A percentile compares a stretch with the other conserved stretches of the same genome.
These are phyloP conservation scores for Mollisia scopiformis DNA, from an alignment of 2,329 filamentous ascomycete genomes.

Conservation along the genomic window DNA sequence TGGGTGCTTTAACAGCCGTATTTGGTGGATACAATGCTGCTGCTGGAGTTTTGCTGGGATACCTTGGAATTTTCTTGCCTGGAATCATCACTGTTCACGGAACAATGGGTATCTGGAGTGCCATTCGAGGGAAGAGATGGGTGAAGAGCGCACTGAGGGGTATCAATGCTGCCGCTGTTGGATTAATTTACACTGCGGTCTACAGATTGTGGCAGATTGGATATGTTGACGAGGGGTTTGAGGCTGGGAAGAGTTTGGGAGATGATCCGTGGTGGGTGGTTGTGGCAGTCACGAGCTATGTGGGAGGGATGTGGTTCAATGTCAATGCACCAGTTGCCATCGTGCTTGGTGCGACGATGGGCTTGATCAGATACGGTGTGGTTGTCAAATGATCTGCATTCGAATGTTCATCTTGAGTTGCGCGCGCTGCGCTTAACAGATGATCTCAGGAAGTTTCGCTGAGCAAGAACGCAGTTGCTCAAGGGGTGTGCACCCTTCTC, in stretches of 20 bases:
- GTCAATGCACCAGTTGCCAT: constrained; percentile 47
- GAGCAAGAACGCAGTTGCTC: too few relatives aligned
- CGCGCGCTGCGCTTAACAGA: background rate
- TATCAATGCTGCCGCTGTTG: constrained; percentile 62
- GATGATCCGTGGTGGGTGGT: constrained; percentile 68
- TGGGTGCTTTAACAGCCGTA: constrained; percentile 52
- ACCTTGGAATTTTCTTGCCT: constrained; percentile 55
- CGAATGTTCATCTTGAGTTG: background rate
- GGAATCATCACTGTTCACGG: constrained; percentile 54
- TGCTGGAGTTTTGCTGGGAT: constrained; percentile 54
- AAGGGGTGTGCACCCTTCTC: too few relatives aligned
- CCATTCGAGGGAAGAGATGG: constrained; percentile 47
- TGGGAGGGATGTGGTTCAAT: constrained; percentile 51
- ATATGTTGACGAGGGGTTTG: constrained; percentile 53
- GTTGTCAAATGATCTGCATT: constrained; percentile 32
- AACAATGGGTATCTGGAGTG: constrained; percentile 56
- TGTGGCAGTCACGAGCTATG: constrained; percentile 53
- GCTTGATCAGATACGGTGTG: constrained; percentile 50
- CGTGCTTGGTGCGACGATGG: constrained; percentile 48
- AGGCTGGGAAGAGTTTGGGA: constrained; percentile 54
- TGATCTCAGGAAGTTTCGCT: background rate
- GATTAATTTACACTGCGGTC: constrained; percentile 65
- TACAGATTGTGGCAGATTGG: constrained; percentile 67
- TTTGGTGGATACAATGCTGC: constrained; percentile 32
- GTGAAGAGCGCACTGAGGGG: constrained; percentile 56